A percentile compares a stretch with the other conserved stretches of the same genome.
phyloP scores from a whole-genome alignment of 176 grass and related monocot genomes.

The Zea luxurians region DNA sequence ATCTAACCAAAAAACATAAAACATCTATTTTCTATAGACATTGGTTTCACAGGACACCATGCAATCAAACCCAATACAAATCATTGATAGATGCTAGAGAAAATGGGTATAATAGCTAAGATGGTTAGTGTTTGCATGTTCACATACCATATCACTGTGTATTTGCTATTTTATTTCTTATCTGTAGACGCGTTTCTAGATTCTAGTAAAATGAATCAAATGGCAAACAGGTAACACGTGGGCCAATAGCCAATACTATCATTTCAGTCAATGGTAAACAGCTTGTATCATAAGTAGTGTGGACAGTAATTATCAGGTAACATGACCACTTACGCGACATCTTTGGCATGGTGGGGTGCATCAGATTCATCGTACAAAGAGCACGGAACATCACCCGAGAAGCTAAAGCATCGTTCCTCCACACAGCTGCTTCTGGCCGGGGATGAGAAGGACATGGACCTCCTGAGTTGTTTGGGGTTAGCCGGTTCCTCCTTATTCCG shows the following conservation, averaged over 20 bases:
- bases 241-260: neutral
- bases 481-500: neutral
- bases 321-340: slow-evolving; percentile 29
- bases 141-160: neutral
- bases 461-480: slow-evolving; percentile 29
- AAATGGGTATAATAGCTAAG: too few species aligned
- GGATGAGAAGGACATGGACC: slow-evolving; percentile 47
- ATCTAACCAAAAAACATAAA: neutral
- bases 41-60: too few species aligned
- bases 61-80: too few species aligned
- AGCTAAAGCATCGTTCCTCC: slow-evolving; percentile 44
- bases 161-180: neutral
- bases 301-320: neutral
- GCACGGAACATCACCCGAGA: slow-evolving; percentile 36
- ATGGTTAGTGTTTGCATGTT: too few species aligned
- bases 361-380: slow-evolving; percentile 30
- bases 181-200: neutral
- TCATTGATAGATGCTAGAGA: too few species aligned
- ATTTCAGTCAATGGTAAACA: neutral
- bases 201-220: neutral
- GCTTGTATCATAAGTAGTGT: neutral
- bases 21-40: neutral
- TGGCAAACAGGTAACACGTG: neutral
- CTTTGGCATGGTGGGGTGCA: slow-evolving; percentile 5
- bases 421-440: neutral